Percentiles rank a stretch among this genome's conserved stretches.
Conservation (phyloP, 106 monocot genomes). For the Amphibolis antarctica region DNA sequence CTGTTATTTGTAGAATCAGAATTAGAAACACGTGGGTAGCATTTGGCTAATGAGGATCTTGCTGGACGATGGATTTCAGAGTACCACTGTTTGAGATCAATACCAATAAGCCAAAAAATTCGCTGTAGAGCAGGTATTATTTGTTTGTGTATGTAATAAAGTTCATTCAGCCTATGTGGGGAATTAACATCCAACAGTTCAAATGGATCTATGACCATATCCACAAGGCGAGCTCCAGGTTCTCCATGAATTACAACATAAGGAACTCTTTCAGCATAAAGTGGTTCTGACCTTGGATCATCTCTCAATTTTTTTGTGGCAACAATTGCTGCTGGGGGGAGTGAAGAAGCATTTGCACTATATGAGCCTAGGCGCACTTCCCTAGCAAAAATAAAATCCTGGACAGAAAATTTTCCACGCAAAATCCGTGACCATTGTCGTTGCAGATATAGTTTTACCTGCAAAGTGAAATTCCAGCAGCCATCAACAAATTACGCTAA, state of each 20-base stretch:
- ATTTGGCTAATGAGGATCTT: conserved; percentile 29
- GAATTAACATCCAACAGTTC: conserved; percentile 54
- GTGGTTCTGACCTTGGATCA: conserved; percentile 71
- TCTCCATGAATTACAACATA: conserved; percentile 91
- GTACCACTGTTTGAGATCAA: conserved; percentile 72
- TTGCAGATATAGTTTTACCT: conserved; percentile 76
- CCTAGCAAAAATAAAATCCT: conserved; percentile 95
- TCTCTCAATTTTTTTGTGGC: conserved; percentile 60
- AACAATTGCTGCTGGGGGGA: conserved; percentile 95
- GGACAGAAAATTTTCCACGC: conserved; percentile 62
- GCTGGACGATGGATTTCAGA: conserved; percentile 45
- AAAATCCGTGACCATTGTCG: conserved; percentile 84
- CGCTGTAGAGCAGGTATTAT: conserved; percentile 84
- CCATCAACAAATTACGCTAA: not conserved
- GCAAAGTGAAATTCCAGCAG: not conserved
- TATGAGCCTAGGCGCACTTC: conserved; percentile 88
- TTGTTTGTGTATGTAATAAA: conserved; percentile 87
- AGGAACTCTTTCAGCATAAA: conserved; percentile 72
- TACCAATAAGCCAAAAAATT: conserved; percentile 77
- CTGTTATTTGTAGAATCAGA: conserved; percentile 13
- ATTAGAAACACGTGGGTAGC: conserved; percentile 11
- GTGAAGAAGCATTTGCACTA: conserved; percentile 40
- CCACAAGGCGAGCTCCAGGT: conserved; percentile 78
- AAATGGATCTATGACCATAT: conserved; percentile 80
- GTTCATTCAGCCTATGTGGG: conserved; percentile 63